Base-by-base conservation (phyloP, 139 green algal species). In the Pseudopediastrum boryanum region DNA sequence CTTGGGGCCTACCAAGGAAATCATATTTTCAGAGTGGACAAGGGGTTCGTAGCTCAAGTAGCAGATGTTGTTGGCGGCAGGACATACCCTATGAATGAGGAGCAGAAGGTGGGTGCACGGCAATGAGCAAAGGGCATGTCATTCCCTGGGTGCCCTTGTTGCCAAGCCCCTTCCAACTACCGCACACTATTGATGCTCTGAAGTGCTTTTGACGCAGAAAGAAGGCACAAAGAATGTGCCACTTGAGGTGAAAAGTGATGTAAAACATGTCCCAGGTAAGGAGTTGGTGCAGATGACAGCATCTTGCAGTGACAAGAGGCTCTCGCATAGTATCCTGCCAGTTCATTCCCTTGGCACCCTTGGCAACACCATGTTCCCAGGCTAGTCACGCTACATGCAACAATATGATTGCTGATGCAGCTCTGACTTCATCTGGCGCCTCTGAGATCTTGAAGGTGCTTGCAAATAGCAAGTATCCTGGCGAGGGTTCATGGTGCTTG, bases 41-140 rank as follows among this genome's bases (percentile, higher is more conserved):
- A 92, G 42, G 93, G 94, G 3, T 98, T 98, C 83, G 95, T 98
- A 10, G 95, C 95, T 2, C 95, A 98, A 73, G 81, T 88, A 0
- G 89, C 86, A 25, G 91, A 93, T 38, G 85, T 96, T 0, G 13
- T 85, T 7, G 71, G 84, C 31, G 92, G 90, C 13, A 74, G 94
- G 31, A 66, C 56, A 0, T 46, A 87, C 0, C 59, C 74, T 0
- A 62, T 97, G 71, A 85, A 92, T 54, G 67, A 19, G 0, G 48
- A 82, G 52, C 94, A 97, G 64, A 43, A 78, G 70, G 86, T 87
- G 33, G 8, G 39, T 4, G 13, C 5, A 21, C 16, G 42, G 36
- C 65, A 1, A 39, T 12, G 31, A 16, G 59, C 16, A 33, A 67
- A 8, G 12, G 12, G 46, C 46, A 16, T 16, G 46, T 56, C 46